Conservation (phyloP, 352 stramenopile genomes). For the Saprolegnia parasitica region DNA sequence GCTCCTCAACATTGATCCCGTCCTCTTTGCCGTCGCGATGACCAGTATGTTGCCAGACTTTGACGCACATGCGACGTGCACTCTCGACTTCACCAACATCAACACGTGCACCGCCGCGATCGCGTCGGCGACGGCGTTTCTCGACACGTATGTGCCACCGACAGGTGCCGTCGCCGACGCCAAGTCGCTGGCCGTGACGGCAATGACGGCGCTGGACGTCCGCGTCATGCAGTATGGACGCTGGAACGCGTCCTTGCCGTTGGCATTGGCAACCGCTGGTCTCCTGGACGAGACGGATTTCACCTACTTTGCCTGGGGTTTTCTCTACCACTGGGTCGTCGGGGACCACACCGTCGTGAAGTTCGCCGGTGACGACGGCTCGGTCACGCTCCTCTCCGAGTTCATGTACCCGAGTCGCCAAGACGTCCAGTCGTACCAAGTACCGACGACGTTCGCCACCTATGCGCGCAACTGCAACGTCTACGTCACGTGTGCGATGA, state of each 20-base stretch:
- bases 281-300: slow-evolving; percentile 2
- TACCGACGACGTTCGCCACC: neutral
- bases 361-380: neutral
- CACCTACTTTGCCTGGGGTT: slow-evolving; percentile 2
- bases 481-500: slow-evolving; percentile 16
- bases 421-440: neutral
- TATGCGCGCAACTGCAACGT: slow-evolving; percentile 1
- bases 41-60: neutral
- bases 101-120: neutral
- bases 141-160: neutral
- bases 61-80: neutral
- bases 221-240: slow-evolving; percentile 4
- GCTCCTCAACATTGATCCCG: neutral
- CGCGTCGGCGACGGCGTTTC: neutral
- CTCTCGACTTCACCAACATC: neutral
- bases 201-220: slow-evolving; percentile 2
- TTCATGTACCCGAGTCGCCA: neutral
- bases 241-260: neutral
- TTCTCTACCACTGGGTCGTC: slow-evolving; percentile 15
- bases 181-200: neutral
- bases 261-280: neutral
- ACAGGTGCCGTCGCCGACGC: neutral
- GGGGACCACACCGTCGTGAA: slow-evolving; percentile 12
- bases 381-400: neutral
- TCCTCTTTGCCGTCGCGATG: neutral